Conservation (phyloP, 257 asterid genomes). For the Lavandula angustifolia region DNA sequence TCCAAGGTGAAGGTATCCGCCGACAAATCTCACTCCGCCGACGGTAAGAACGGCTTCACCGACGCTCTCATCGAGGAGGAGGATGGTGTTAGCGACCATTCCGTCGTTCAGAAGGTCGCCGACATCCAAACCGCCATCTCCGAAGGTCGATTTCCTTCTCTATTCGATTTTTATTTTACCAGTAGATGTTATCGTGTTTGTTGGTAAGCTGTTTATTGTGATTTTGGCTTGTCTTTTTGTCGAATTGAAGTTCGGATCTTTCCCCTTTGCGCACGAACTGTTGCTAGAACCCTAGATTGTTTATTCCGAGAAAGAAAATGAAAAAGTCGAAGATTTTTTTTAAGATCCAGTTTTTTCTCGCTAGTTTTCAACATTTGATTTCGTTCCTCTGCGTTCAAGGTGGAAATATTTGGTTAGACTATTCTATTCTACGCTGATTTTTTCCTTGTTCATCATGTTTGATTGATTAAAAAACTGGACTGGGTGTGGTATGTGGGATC, state of each 20-base stretch:
- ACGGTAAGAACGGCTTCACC: slow-evolving; percentile 44
- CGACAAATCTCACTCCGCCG: slow-evolving; percentile 33
- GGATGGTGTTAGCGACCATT: slow-evolving; percentile 53
- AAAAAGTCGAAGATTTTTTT: not conserved
- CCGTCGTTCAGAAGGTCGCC: slow-evolving; percentile 50
- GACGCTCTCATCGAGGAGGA: slow-evolving; percentile 62
- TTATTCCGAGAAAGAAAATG: not conserved
- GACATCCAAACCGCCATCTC: slow-evolving; percentile 65
- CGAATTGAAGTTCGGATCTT: slow-evolving; percentile 21
- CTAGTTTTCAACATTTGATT: not conserved
- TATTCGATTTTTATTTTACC: not conserved
- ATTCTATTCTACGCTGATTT: not conserved
- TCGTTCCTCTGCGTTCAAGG: not conserved
- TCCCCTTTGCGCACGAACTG: slow-evolving; percentile 13
- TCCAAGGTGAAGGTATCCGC: slow-evolving; percentile 43
- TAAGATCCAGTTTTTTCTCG: not conserved
- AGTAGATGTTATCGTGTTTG: not conserved
- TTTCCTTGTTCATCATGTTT: slow-evolving; percentile 25
- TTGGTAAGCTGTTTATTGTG: not conserved
- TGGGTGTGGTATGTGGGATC: slow-evolving; percentile 34
- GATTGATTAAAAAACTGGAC: slow-evolving; percentile 29
- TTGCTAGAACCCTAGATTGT: slow-evolving; percentile 1
- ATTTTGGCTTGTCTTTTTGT: not conserved
- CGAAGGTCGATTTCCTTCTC: slow-evolving; percentile 39
- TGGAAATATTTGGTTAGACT: too few species aligned